Conservation (phyloP, 2,329 filamentous ascomycete genomes). For the Lojkania enalia region DNA sequence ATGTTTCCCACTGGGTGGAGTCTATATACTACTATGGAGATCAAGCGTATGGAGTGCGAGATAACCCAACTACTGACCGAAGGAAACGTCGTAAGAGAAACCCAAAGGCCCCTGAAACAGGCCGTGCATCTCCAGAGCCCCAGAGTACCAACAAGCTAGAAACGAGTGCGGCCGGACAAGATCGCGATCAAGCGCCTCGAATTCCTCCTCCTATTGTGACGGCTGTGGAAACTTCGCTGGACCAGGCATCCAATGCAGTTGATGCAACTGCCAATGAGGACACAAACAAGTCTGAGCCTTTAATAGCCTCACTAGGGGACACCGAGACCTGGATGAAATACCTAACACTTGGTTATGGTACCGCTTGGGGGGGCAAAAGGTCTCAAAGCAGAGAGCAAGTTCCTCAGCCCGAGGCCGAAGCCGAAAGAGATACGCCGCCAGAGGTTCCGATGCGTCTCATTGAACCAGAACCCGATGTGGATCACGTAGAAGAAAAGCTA, state of each 20-base stretch:
- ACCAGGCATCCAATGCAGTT: constrained; percentile 47
- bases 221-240: constrained; percentile 49
- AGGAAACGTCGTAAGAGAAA: constrained; percentile 51
- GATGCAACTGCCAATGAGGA: constrained; percentile 24
- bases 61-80: constrained; percentile 72
- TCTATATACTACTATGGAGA: constrained; percentile 83
- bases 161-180: constrained; percentile 1
- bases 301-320: constrained; percentile 46
- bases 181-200: constrained; percentile 31
- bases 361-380: constrained; percentile 41
- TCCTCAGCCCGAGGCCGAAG: constrained; percentile 4
- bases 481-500: constrained; percentile 62
- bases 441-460: constrained; percentile 38
- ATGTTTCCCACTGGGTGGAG: constrained; percentile 84
- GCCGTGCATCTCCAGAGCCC: constrained; percentile 5
- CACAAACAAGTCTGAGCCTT: constrained; percentile 24
- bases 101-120: constrained; percentile 21
- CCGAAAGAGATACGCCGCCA: constrained; percentile 19
- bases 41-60: constrained; percentile 79
- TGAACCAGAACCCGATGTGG: constrained; percentile 46
- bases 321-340: constrained; percentile 56
- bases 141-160: constrained; percentile 7
- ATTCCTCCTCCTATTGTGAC: constrained; percentile 54
- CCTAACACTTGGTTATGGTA: constrained; percentile 54
- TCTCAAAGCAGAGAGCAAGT: constrained; percentile 3